Conservation (phyloP, 345 rosid species). For the Citrus glauca region DNA sequence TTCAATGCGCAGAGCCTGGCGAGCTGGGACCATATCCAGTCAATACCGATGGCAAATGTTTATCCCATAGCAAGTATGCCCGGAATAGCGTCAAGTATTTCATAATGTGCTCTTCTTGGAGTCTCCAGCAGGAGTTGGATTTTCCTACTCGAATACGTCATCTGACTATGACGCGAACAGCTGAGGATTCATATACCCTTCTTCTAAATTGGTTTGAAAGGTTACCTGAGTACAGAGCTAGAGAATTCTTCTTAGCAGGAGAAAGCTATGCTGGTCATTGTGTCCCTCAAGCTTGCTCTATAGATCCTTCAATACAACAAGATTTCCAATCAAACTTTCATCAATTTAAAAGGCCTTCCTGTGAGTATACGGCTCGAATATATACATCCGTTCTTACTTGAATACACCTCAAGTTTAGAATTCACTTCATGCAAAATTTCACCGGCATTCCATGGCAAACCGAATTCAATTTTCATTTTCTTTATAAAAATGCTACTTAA, state of each 20-base stretch:
- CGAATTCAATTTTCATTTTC: too few relatives aligned
- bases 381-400: background rate
- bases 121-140: slow-evolving; percentile 38
- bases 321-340: background rate
- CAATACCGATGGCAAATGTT: background rate
- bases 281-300: slow-evolving; percentile 38
- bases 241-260: slow-evolving; percentile 34
- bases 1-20: slow-evolving; percentile 30
- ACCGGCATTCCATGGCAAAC: slow-evolving; percentile 9
- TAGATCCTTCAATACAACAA: background rate
- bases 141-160: slow-evolving; percentile 31
- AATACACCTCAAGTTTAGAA: background rate
- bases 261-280: slow-evolving; percentile 45
- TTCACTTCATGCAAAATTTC: slow-evolving; percentile 12
- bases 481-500: too few relatives aligned
- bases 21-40: slow-evolving; percentile 31
- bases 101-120: slow-evolving; percentile 31
- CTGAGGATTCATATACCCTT: slow-evolving; percentile 19
- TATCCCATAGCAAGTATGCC: slow-evolving; percentile 23
- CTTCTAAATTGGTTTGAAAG: slow-evolving; percentile 40
- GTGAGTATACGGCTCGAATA: background rate
- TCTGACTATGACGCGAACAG: slow-evolving; percentile 26
- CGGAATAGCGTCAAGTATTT: slow-evolving; percentile 8
- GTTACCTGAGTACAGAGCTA: slow-evolving; percentile 30
- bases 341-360: background rate